Base-by-base conservation (phyloP, 2,329 filamentous ascomycete genomes). In the Huntiella omanensis region DNA sequence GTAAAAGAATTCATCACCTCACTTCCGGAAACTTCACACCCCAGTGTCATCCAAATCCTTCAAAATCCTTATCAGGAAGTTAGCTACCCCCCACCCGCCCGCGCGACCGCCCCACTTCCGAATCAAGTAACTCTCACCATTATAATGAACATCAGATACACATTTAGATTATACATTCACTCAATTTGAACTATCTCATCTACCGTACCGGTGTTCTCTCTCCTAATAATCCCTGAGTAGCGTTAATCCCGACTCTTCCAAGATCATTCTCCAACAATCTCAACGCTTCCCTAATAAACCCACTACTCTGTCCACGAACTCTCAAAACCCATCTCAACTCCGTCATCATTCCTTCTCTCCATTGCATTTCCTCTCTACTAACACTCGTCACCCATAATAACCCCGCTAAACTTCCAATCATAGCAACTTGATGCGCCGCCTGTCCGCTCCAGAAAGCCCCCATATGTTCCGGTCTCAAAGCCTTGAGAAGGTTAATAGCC, bases 281-380 rank as follows among this genome's bases (percentile, higher is more conserved):
- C 35, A 65, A 52, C 2, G 62, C 62, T 12, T 62, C 59, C 37
- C 61, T 56, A 12, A 62, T 61, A 46, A 64, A 65, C 11, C 60
- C 56, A 12, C 59, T 59, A 0, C 60, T 59, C 44, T 61, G 58
- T 2, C 61, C 60, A 4, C 62, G 56, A 3, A 64, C 62, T 33
- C 62, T 58, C n/a, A 65, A 52, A 32, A 60, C 62, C 63, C 62
- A 65, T 42, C 62, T 56, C 11, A 64, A 59, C 46, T 65, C 63
- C 4, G 62, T 62, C 8, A 64, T 55, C 43, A 59, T 59, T 13
- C 59, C 57, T 34, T 60, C 56, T 48, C 63, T 64, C 53, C 60
- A 63, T 4, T 58, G 56, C 51, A 64, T 62, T 52, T 65, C 63
- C 6, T 58, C 56, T 15, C 45, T 32, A 19, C 40, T 42, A 15